These are phyloP conservation scores for Globisporangium irregulare DNA, from an alignment of 352 stramenopile genomes.

Conservation along the genomic window DNA sequence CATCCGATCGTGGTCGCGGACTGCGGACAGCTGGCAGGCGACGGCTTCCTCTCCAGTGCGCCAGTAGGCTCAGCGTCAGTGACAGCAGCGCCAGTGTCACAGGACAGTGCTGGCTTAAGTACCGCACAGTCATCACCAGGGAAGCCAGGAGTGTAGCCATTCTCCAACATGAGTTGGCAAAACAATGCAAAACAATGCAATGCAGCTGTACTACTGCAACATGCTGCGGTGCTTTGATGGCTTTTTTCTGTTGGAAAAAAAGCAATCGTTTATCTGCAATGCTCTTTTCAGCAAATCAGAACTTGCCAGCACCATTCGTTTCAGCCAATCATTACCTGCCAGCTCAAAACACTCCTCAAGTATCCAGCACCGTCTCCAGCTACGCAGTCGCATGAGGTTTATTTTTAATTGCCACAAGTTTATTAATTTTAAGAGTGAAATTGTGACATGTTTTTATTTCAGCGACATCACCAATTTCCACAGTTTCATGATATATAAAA, in stretches of 20 bases:
- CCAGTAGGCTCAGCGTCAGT: conserved; percentile 16
- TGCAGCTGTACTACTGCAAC: not conserved
- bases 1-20: conserved; percentile 52
- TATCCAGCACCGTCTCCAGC: not conserved
- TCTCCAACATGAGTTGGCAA: not conserved
- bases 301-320: conserved; percentile 13
- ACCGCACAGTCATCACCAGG: not conserved
- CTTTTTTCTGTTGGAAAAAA: not conserved
- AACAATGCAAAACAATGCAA: not conserved
- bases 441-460: not conserved
- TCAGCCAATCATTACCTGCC: conserved; percentile 50
- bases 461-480: not conserved
- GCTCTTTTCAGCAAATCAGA: not conserved
- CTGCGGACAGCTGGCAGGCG: conserved; percentile 50
- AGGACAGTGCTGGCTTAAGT: not conserved
- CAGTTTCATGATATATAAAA: not conserved
- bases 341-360: conserved; percentile 32
- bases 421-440: not conserved
- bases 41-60: conserved; percentile 30
- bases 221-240: not conserved
- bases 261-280: not conserved
- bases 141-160: not conserved
- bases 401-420: not conserved
- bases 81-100: not conserved
- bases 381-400: not conserved